Evolutionary conservation across 2,329 filamentous ascomycete species (phyloP).

Genomic region (Colletotrichum chlorophyti): DNA sequence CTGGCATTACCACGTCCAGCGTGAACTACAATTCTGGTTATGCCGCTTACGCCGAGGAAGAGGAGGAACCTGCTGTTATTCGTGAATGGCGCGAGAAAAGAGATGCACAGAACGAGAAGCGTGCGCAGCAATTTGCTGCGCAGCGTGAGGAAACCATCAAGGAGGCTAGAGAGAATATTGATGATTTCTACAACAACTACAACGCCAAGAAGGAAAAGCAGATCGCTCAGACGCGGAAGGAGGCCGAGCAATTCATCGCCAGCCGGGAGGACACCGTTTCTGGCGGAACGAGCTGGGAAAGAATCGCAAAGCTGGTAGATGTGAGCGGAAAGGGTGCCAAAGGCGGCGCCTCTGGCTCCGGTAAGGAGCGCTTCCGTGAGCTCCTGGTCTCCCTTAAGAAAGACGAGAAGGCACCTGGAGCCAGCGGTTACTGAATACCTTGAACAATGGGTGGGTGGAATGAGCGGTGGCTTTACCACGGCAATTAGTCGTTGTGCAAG

Average conservation of each 20-base stretch:
- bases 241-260: constrained; percentile 91
- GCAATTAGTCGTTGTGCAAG: neutral
- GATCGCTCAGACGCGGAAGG: constrained; percentile 84
- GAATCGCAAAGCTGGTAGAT: constrained; percentile 97
- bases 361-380: constrained; percentile 96
- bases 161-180: constrained; percentile 91
- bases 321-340: constrained; percentile 89
- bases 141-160: constrained; percentile 87
- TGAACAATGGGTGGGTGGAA: neutral
- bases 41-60: constrained; percentile 61
- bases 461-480: neutral
- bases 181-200: constrained; percentile 99
- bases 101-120: constrained; percentile 81
- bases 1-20: constrained; percentile 79
- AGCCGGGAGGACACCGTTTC: constrained; percentile 91
- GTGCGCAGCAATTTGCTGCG: constrained; percentile 80
- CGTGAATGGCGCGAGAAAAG: constrained; percentile 92
- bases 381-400: constrained; percentile 86
- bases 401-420: constrained; percentile 83
- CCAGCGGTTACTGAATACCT: constrained; percentile 61
- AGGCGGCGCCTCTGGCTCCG: constrained; percentile 86
- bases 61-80: constrained; percentile 89
- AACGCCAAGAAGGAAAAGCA: constrained; percentile 97
- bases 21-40: constrained; percentile 69
- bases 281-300: constrained; percentile 97